These are phyloP conservation scores for Epichloe coenophiala DNA, from an alignment of 2,329 filamentous ascomycete genomes.

Conservation along the genomic window DNA sequence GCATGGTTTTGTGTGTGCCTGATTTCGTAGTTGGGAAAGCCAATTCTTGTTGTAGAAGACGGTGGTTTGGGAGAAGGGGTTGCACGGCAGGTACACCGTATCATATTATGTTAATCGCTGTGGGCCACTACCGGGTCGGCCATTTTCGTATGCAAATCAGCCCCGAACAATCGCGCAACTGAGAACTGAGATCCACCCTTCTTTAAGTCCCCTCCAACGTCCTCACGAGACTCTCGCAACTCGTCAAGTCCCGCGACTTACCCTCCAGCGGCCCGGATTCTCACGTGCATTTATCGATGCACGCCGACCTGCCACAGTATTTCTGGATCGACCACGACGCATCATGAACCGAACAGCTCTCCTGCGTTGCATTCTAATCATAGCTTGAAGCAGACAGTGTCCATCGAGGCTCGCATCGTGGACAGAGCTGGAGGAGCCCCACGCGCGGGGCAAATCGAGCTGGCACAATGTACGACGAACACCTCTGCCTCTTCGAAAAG, in stretches of 20 bases:
- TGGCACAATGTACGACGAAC: slow-evolving; percentile 1
- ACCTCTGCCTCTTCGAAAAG: not conserved
- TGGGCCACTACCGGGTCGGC: too few species aligned
- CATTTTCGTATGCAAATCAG: too few species aligned
- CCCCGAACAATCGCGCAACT: not conserved
- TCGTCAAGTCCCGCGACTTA: not conserved
- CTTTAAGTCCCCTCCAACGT: not conserved
- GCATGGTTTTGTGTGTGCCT: not conserved
- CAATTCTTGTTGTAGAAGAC: not conserved
- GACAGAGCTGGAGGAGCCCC: slow-evolving; percentile 8
- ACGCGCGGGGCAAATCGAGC: slow-evolving; percentile 13
- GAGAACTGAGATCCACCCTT: not conserved
- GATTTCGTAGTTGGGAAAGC: not conserved
- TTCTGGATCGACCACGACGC: slow-evolving; percentile 4
- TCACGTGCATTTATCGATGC: not conserved
- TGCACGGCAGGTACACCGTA: too few species aligned
- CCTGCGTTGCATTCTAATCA: slow-evolving; percentile 10
- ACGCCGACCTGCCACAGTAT: not conserved
- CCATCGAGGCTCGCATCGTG: slow-evolving; percentile 2
- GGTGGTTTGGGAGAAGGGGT: not conserved
- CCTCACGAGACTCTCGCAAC: not conserved
- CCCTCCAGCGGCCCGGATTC: not conserved
- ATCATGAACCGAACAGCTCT: slow-evolving; percentile 11
- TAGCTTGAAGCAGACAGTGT: slow-evolving; percentile 1
- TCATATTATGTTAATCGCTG: too few species aligned